Evolutionary conservation across 257 asterid species (phyloP).

Genomic region (Cynanchum wilfordii): DNA sequence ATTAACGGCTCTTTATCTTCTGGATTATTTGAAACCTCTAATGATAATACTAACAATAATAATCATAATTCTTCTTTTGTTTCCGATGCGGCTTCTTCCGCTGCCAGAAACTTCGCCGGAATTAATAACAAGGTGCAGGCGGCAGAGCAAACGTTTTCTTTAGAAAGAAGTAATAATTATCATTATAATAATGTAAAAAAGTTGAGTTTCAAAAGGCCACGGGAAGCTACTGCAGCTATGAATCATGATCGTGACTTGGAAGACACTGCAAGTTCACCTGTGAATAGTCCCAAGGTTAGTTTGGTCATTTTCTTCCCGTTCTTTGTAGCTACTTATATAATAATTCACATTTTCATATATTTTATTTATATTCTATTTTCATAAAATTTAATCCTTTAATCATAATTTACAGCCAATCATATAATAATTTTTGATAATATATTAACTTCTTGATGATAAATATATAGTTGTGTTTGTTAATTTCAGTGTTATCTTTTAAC

Average conservation of each 20-base stretch:
- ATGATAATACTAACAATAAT: too few relatives aligned
- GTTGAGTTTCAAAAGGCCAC: conserved; percentile 38
- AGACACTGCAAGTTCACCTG: conserved; percentile 84
- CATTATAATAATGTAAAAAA: background rate
- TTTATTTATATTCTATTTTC: too few relatives aligned
- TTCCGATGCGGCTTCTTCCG: conserved; percentile 64
- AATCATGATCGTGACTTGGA: conserved; percentile 36
- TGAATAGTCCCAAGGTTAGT: conserved; percentile 63
- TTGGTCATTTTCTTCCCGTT: too few relatives aligned
- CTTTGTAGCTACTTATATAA: too few relatives aligned
- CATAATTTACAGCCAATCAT: too few relatives aligned
- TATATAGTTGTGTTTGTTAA: too few relatives aligned
- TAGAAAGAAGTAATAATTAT: conserved; percentile 10
- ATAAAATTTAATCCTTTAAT: too few relatives aligned
- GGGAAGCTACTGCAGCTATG: conserved; percentile 27
- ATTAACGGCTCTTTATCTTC: conserved; percentile 20
- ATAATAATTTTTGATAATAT: too few relatives aligned
- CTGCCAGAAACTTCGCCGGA: conserved; percentile 26
- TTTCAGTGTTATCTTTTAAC: too few relatives aligned
- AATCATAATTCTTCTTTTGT: conserved; percentile 32
- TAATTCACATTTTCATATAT: too few relatives aligned
- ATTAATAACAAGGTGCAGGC: background rate
- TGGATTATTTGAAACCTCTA: conserved; percentile 26
- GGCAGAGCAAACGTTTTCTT: conserved; percentile 19
- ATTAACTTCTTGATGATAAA: too few relatives aligned